A percentile compares a stretch with the other conserved stretches of the same genome.
These are phyloP conservation scores for Paraphoma chrysanthemicola DNA, from an alignment of 2,329 filamentous ascomycete species.

Conservation along the genomic window DNA sequence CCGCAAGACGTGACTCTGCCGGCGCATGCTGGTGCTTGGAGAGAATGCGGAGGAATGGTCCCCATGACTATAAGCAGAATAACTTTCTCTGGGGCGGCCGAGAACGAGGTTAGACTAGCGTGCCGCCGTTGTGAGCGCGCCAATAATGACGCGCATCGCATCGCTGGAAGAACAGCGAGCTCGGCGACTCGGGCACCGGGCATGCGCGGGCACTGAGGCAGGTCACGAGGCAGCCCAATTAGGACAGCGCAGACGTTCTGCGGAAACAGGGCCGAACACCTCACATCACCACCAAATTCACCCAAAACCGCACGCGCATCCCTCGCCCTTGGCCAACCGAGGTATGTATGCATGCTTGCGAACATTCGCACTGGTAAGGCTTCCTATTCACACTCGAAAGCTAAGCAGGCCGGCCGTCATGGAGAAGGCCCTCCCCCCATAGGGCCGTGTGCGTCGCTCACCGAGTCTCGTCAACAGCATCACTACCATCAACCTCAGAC, in stretches of 20 bases:
- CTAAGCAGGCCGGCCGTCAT: conserved; percentile 6
- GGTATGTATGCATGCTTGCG: conserved; percentile 9
- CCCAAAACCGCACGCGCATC: not conserved
- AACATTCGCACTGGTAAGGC: not conserved
- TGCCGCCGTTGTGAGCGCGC: not conserved
- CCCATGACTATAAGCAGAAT: conserved; percentile 25
- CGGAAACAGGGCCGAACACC: conserved; percentile 13
- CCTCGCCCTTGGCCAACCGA: not conserved
- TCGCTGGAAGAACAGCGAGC: too few relatives aligned
- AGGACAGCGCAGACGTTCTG: not conserved
- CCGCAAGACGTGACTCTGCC: conserved; percentile 11
- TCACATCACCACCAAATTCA: too few relatives aligned
- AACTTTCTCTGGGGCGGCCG: conserved; percentile 20
- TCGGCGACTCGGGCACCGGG: not conserved
- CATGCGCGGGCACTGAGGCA: conserved; percentile 14
- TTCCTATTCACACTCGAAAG: conserved; percentile 9
- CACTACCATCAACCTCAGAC: not conserved
- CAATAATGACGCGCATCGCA: conserved; percentile 9
- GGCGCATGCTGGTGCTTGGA: conserved; percentile 24
- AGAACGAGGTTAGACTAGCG: conserved; percentile 17
- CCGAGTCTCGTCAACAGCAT: not conserved
- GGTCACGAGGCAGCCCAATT: not conserved
- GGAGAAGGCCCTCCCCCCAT: conserved; percentile 10
- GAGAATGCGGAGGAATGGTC: conserved; percentile 8
- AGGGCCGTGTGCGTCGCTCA: not conserved